Base-by-base conservation (phyloP, 306 rosid species). In the Albizia julibrissin region DNA sequence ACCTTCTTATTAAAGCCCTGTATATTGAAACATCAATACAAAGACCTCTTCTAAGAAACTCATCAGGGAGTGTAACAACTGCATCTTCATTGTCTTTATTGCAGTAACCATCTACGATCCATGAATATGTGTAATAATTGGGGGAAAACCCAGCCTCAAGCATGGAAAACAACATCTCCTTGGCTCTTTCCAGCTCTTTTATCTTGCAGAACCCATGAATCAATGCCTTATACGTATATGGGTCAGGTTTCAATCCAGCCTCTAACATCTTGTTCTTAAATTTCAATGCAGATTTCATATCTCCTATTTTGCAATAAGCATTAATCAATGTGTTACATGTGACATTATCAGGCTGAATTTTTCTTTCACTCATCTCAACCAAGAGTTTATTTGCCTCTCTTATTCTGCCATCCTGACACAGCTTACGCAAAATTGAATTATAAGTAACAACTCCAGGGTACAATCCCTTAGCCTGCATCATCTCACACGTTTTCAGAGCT, bases 311-410 rank as follows among this genome's bases (percentile, higher is more conserved):
- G 89, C 91, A 89, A 81, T 95, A 95, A 50, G 98, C 91, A 92
- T 95, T 91, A 52, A 93, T 88, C 87, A 95, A 84, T 10, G 99
- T 95, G 87, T 95, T 93, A 64, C 99, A 95, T 4, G 99, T 95
- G 81, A 93, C 84, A 83, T 85, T 91, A 76, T 95, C 99, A 15
- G 97, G 92, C 72, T 87, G 89, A 77, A 95, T 79, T 68, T 90
- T 90, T 77, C 89, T 87, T 80, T 91, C 95, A 72, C 87, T 89
- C 99, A 91, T 93, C 88, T 90, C 98, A 49, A 31, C 87, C 89
- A 95, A 84, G 50, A 95, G 92, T 80, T 86, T 90, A 86, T 95
- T 93, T 4, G 94, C 95, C 81, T 89, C 97, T 81, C 92, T 89
- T 74, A 95, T 89, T 89, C 90, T 91, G 67, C 98, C 97, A 75